A percentile compares a stretch with the other conserved stretches of the same genome.
phyloP scores from a whole-genome alignment of 1,284 basidiomycete species.

The Amylostereum areolatum region DNA sequence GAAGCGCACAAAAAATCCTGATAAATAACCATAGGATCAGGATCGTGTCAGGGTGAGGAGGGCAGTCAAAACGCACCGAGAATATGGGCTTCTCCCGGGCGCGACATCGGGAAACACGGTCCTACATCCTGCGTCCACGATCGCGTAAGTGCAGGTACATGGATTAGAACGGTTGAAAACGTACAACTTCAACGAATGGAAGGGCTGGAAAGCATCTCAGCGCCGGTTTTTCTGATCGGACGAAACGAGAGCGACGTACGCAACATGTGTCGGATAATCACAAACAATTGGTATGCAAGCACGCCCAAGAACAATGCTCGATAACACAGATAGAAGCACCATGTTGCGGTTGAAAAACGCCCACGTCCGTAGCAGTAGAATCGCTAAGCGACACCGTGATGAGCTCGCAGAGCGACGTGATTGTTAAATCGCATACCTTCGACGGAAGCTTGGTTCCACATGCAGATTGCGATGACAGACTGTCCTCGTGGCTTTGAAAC shows the following conservation, averaged over 20 bases:
- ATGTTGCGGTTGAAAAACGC: not conserved
- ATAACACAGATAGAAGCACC: not conserved
- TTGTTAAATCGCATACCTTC: slow-evolving; percentile 21
- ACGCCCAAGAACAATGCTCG: not conserved
- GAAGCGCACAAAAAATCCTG: not conserved
- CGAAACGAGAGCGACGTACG: not conserved
- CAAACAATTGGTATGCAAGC: not conserved
- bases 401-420: not conserved
- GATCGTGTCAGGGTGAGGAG: not conserved
- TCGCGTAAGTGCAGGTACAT: not conserved
- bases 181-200: not conserved
- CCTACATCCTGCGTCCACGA: not conserved
- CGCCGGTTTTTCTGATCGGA: too few relatives aligned
- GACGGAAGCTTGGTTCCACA: not conserved
- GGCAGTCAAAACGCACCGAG: not conserved
- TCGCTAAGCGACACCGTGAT: not conserved
- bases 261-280: not conserved
- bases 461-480: slow-evolving; percentile 36
- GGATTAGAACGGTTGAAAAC: not conserved
- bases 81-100: not conserved
- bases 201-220: not conserved
- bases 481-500: not conserved
- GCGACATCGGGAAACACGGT: not conserved
- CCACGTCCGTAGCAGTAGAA: not conserved
- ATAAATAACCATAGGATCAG: not conserved